Base-by-base conservation (phyloP, 768 basidiomycete genomes). In the Mycena belliarum region DNA sequence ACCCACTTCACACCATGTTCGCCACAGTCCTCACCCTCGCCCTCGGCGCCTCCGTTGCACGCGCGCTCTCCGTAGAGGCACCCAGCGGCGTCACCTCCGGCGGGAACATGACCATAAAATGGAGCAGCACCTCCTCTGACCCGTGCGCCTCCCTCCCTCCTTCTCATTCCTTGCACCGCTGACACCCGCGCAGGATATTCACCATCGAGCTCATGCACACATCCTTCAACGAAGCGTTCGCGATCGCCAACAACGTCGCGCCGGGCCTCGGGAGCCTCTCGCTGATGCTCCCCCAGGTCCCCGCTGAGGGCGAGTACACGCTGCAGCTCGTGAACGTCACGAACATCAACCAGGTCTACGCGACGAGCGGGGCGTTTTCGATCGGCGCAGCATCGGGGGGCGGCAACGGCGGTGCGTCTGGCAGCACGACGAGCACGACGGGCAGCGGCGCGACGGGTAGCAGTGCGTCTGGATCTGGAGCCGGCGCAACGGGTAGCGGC, bases 161-260 rank as follows among this genome's bases (percentile, higher is more conserved):
- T 49, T 38, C 41, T n/a, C 51, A n/a, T 25, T 20, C 10, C 25
- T 45, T 45, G n/a, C n/a, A 16, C 23, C 4, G 35, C 37, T 44
- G 50, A n/a, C 38, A 12, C 37, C 73, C 73, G 0, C 3, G 43
- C 43, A 55, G 53, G 10, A 43, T 55, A 5, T 83, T 79, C 65
- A 72, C 79, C 20, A 32, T 87, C 16, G 75, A 82, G 68, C 70
- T 88, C 52, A 49, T 61, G 46, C 84, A 86, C 69, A 18, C 63
- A 0, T 23, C 26, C 1, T 88, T 88, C 78, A 74, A 86, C 72
- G 71, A 82, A 51, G 52, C 74, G 0, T 82, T 78, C 46, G 85
- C 80, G 44, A 77, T 89, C 53, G 80, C 77, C 16, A 85, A 80
- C 75, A 83, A 81, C 57, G 73, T 88, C 3, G 54, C 72, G 20